These are phyloP conservation scores for Malbranchea cinnamomea DNA, from an alignment of 2,329 filamentous ascomycete genomes.

Conservation along the genomic window DNA sequence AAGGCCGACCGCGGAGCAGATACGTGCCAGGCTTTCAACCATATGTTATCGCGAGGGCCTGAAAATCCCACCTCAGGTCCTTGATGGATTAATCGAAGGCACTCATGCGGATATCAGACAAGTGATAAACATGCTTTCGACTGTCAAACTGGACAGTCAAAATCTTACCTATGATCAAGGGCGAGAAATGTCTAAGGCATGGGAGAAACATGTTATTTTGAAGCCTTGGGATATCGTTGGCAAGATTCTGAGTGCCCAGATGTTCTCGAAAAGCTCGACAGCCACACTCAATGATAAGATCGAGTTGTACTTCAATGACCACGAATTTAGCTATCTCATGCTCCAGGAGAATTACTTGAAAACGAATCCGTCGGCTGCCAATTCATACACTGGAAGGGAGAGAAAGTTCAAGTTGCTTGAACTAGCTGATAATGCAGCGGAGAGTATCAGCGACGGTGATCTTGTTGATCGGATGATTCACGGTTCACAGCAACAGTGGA, in stretches of 20 bases:
- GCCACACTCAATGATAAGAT: constrained; percentile 92
- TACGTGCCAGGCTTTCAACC: constrained; percentile 82
- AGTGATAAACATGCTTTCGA: constrained; percentile 97
- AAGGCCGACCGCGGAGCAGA: constrained; percentile 78
- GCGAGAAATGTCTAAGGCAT: constrained; percentile 90
- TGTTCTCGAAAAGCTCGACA: constrained; percentile 73
- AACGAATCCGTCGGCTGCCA: constrained; percentile 56
- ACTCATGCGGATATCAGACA: constrained; percentile 92
- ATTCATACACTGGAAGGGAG: constrained; percentile 49
- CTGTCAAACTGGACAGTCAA: constrained; percentile 72
- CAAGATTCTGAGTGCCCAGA: constrained; percentile 75
- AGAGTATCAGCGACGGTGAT: constrained; percentile 95
- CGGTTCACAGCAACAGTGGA: constrained; percentile 95
- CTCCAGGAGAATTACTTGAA: constrained; percentile 94
- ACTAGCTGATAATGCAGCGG: constrained; percentile 70
- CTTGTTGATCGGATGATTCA: constrained; percentile 97
- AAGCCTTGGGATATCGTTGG: constrained; percentile 97
- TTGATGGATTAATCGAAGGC: constrained; percentile 90
- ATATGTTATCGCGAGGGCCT: constrained; percentile 86
- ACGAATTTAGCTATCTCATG: constrained; percentile 96
- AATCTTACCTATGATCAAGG: constrained; percentile 71
- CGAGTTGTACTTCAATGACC: constrained; percentile 97
- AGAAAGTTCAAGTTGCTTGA: constrained; percentile 71
- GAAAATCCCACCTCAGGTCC: constrained; percentile 65
- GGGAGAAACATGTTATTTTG: constrained; percentile 93